These are phyloP conservation scores for Brasenia schreberi DNA, from an alignment of 164 flowering plant genomes.

Conservation along the genomic window DNA sequence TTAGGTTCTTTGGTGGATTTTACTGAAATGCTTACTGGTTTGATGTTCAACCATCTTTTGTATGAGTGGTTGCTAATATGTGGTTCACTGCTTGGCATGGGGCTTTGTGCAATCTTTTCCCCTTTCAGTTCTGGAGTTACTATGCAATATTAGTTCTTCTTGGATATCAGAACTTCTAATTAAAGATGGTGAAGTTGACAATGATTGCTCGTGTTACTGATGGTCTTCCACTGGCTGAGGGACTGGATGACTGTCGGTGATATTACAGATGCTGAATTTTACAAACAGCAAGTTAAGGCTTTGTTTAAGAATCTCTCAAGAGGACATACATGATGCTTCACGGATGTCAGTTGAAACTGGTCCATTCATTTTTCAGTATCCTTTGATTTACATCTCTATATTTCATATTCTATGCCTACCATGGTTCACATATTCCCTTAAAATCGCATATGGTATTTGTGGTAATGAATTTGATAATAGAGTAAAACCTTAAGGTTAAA, in stretches of 20 bases:
- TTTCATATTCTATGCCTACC: not conserved
- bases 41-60: too few species aligned
- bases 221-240: constrained; percentile 66
- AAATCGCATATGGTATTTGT: not conserved
- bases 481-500: not conserved
- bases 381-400: too few species aligned
- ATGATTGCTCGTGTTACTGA: constrained; percentile 77
- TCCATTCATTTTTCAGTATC: constrained; percentile 79
- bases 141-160: too few species aligned
- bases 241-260: constrained; percentile 67
- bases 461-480: not conserved
- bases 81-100: too few species aligned
- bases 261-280: constrained; percentile 50
- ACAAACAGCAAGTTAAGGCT: constrained; percentile 74
- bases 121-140: too few species aligned
- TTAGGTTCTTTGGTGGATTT: too few species aligned
- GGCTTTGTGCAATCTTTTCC: too few species aligned
- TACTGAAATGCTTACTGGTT: too few species aligned
- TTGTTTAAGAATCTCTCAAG: constrained; percentile 63
- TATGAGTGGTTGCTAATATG: too few species aligned
- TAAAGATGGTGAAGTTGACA: constrained; percentile 63
- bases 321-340: constrained; percentile 67
- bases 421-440: not conserved
- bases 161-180: not conserved
- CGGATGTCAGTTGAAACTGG: constrained; percentile 85